phyloP scores from a whole-genome alignment of 805 yeast genomes.

The Pichia thaimueangensis region DNA sequence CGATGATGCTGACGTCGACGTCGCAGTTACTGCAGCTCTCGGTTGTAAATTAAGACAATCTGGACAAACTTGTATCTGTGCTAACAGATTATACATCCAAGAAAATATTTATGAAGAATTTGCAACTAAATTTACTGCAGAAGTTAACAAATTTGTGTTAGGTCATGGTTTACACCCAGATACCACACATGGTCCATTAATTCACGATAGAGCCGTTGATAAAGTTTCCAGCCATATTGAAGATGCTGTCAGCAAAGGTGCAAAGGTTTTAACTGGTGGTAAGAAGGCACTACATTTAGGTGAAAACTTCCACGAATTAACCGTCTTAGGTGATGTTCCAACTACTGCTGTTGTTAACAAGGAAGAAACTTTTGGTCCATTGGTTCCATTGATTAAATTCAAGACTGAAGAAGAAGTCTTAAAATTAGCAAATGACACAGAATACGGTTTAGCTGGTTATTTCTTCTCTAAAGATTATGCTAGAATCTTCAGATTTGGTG shows the following conservation, averaged over 20 bases:
- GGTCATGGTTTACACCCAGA: constrained; percentile 57
- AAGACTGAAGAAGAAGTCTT: constrained; percentile 58
- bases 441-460: constrained; percentile 75
- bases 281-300: constrained; percentile 48
- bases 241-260: constrained; percentile 64
- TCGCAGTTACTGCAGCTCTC: constrained; percentile 59
- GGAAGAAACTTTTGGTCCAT: constrained; percentile 83
- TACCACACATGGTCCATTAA: constrained; percentile 74
- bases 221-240: constrained; percentile 58
- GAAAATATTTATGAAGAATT: constrained; percentile 58
- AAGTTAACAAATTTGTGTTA: constrained; percentile 39
- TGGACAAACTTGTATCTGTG: constrained; percentile 81
- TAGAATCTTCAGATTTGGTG: constrained; percentile 55
- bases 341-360: constrained; percentile 46
- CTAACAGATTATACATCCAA: constrained; percentile 66
- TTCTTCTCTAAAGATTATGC: constrained; percentile 53
- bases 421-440: constrained; percentile 54
- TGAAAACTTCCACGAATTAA: constrained; percentile 58
- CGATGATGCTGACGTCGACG: constrained; percentile 62
- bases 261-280: constrained; percentile 60
- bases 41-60: constrained; percentile 66
- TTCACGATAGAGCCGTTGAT: constrained; percentile 52
- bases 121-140: constrained; percentile 39
- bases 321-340: constrained; percentile 57
- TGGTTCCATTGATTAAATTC: constrained; percentile 65